Percentiles rank a stretch among this genome's conserved stretches.
Conservation (phyloP, 1,284 basidiomycete genomes). For the Neonothopanus nambi region DNA sequence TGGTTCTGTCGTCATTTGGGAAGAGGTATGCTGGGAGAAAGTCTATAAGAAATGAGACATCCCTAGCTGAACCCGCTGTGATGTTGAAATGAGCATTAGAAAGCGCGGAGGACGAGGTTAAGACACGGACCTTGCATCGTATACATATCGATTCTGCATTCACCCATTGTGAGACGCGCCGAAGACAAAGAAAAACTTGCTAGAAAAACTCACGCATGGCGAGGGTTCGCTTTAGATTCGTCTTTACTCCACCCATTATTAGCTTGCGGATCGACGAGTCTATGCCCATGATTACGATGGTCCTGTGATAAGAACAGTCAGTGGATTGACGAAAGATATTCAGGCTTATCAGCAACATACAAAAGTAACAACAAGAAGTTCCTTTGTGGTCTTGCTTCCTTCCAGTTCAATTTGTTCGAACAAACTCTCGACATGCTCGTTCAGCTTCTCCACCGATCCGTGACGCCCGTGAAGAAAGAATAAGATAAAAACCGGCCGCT, state of each 20-base stretch:
- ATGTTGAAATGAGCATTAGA: neutral
- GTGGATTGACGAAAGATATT: neutral
- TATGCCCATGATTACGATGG: constrained; percentile 75
- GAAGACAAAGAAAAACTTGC: neutral
- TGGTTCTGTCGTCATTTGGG: constrained; percentile 62
- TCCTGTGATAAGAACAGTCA: constrained; percentile 48
- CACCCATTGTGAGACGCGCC: neutral
- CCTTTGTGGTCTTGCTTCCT: constrained; percentile 29
- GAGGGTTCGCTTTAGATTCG: constrained; percentile 49
- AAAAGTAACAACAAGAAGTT: constrained; percentile 59
- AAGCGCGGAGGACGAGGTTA: neutral
- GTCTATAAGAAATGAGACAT: constrained; percentile 81
- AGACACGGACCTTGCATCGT: constrained; percentile 56
- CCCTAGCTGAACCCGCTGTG: constrained; percentile 70
- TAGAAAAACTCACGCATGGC: constrained; percentile 58
- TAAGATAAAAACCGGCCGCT: constrained; percentile 44
- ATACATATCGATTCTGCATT: constrained; percentile 78
- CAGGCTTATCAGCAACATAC: constrained; percentile 40
- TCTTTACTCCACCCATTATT: constrained; percentile 60
- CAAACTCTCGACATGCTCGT: constrained; percentile 22
- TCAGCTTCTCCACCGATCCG: constrained; percentile 29
- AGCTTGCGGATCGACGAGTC: constrained; percentile 49
- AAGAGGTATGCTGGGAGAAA: constrained; percentile 80
- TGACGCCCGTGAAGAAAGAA: constrained; percentile 66
- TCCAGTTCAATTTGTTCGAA: constrained; percentile 15